phyloP scores from a whole-genome alignment of 345 rosid species.

The Lumnitzera littorea region DNA sequence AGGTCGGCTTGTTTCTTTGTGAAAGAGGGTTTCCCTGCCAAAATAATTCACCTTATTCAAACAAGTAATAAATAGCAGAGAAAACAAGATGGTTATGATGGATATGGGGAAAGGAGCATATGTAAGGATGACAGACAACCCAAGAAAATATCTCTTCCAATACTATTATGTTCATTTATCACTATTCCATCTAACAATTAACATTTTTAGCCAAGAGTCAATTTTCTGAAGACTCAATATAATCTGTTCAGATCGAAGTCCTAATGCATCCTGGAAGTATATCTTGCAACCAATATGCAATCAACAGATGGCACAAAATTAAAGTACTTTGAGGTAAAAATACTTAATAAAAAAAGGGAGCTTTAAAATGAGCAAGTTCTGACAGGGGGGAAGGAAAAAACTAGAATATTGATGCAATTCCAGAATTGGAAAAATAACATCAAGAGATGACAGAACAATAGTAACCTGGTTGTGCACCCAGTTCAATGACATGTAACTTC shows the following conservation, averaged over 20 bases:
- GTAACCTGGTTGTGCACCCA: conserved; percentile 94
- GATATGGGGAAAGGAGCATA: no score
- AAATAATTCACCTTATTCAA: background rate
- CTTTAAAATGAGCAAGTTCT: background rate
- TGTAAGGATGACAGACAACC: no score
- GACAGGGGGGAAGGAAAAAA: background rate
- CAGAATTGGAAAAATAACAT: background rate
- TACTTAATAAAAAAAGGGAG: background rate
- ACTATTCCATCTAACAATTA: no score
- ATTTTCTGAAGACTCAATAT: no score
- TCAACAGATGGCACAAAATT: background rate
- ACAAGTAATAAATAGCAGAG: background rate
- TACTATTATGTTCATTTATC: no score
- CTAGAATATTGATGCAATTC: background rate
- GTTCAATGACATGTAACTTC: conserved; percentile 92
- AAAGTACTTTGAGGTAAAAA: background rate
- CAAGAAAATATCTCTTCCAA: no score
- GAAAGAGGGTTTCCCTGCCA: conserved; percentile 87
- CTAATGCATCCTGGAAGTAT: no score
- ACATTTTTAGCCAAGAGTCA: no score
- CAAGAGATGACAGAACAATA: conserved; percentile 1
- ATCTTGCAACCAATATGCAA: background rate
- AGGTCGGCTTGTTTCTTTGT: conserved; percentile 97
- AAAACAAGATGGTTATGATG: no score
- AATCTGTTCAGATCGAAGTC: no score